A percentile compares a stretch with the other conserved stretches of the same genome.
Evolutionary conservation across 768 basidiomycete genomes (phyloP).

Genomic region (Auriscalpium orientale): DNA sequence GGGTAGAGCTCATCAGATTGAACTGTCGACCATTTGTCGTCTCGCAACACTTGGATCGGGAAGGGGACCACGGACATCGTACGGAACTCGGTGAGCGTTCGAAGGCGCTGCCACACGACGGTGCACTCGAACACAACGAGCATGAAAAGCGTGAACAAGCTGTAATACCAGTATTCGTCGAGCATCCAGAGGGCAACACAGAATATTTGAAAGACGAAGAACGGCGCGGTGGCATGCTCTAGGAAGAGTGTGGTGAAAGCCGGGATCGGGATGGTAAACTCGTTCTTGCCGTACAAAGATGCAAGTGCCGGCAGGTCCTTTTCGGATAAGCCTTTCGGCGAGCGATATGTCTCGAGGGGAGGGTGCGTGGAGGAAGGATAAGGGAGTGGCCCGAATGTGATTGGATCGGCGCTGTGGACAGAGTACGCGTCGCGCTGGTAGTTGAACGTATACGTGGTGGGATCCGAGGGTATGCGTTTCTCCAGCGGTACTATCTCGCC

Average conservation of each 20-base stretch:
- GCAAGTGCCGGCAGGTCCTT: conserved; percentile 43
- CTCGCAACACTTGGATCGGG: conserved; percentile 74
- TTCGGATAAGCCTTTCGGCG: conserved; percentile 47
- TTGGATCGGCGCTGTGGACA: conserved; percentile 45
- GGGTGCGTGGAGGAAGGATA: conserved; percentile 80
- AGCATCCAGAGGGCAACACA: conserved; percentile 96
- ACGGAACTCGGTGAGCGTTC: conserved; percentile 89
- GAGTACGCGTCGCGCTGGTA: conserved; percentile 95
- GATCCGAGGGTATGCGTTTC: conserved; percentile 52
- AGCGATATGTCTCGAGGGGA: conserved; percentile 55
- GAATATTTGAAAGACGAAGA: conserved; percentile 99
- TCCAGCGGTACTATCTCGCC: conserved; percentile 81
- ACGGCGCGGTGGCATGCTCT: conserved; percentile 97
- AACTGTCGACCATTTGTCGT: conserved; percentile 70
- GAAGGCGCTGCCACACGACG: conserved; percentile 97
- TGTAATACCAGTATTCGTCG: conserved; percentile 99
- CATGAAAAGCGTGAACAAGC: conserved; percentile 97
- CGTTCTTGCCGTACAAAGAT: conserved; percentile 82
- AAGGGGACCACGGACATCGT: conserved; percentile 95
- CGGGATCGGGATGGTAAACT: conserved; percentile 96
- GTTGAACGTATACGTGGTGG: conserved; percentile 72
- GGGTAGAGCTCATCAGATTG: conserved; percentile 86
- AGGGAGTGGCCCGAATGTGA: conserved; percentile 70
- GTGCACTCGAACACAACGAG: conserved; percentile 97
- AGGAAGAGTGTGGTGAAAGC: conserved; percentile 86